Percentiles rank a stretch among this genome's conserved stretches.
Conservation (phyloP, 176 grass and related monocot genomes). For the Juncus effusus region DNA sequence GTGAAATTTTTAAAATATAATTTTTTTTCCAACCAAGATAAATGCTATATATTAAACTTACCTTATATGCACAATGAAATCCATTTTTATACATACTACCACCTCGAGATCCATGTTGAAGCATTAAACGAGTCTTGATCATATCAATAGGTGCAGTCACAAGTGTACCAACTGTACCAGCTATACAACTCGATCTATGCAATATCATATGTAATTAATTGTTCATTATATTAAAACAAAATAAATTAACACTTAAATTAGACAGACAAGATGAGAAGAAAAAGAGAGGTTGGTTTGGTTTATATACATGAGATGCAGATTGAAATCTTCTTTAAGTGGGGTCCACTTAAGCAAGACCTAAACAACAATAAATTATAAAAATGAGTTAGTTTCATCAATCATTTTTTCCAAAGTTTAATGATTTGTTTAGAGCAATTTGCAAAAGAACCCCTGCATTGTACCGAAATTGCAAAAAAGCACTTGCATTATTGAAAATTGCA, state of each 20-base stretch:
- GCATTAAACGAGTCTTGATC: constrained; percentile 95
- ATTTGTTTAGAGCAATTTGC: background rate
- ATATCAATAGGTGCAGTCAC: constrained; percentile 78
- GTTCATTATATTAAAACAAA: background rate
- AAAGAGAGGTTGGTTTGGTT: constrained; percentile 34
- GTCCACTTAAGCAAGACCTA: constrained; percentile 83
- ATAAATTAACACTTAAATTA: constrained; percentile 1
- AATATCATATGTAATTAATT: constrained; percentile 32
- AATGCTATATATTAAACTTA: constrained; percentile 11
- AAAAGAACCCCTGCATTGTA: too few species aligned
- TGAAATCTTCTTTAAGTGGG: constrained; percentile 73
- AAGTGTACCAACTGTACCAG: constrained; percentile 78
- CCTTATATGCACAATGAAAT: constrained; percentile 93
- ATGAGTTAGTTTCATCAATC: background rate
- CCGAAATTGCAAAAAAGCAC: too few species aligned
- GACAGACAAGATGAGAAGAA: constrained; percentile 21
- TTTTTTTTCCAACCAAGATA: too few species aligned
- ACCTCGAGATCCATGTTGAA: constrained; percentile 58
- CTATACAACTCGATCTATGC: constrained; percentile 87
- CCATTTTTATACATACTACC: constrained; percentile 61
- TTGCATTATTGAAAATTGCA: too few species aligned
- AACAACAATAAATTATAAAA: constrained; percentile 32
- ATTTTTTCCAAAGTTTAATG: background rate
- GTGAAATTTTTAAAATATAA: background rate
- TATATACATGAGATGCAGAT: constrained; percentile 85